Percentiles rank a stretch among this genome's conserved stretches.
Evolutionary conservation across 768 basidiomycete species (phyloP).

Genomic region (Trametes sanguinea): DNA sequence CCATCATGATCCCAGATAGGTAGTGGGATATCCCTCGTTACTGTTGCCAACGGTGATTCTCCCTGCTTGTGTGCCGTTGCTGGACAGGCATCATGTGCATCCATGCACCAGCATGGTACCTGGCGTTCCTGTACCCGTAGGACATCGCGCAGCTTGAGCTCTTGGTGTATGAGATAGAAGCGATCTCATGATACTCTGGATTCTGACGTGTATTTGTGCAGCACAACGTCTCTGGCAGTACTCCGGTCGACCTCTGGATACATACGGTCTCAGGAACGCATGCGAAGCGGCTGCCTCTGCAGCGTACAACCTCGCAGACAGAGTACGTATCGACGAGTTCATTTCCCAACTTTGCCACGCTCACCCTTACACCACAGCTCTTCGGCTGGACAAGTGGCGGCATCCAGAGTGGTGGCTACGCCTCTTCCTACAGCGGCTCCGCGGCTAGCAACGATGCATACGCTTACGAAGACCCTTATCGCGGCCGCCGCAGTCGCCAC

Average conservation of each 20-base stretch:
- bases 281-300: conserved; percentile 71
- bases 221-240: conserved; percentile 60
- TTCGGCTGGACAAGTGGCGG: conserved; percentile 9
- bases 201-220: conserved; percentile 28
- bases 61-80: too few species aligned
- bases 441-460: conserved; percentile 3
- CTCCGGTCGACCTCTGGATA: conserved; percentile 44
- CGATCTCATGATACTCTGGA: neutral
- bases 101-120: too few species aligned
- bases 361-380: neutral
- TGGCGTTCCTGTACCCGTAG: too few species aligned
- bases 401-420: conserved; percentile 2
- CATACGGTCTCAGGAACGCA: conserved; percentile 49
- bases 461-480: conserved; percentile 15
- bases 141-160: too few species aligned
- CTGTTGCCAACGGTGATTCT: too few species aligned
- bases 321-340: neutral
- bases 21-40: too few species aligned
- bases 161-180: too few species aligned
- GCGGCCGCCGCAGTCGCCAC: conserved; percentile 17
- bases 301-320: conserved; percentile 34
- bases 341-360: neutral
- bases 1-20: too few species aligned
- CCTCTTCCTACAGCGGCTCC: conserved; percentile 11
- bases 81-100: too few species aligned